These are phyloP conservation scores for Galerina sulciceps DNA, from an alignment of 768 basidiomycete species.

Conservation along the genomic window DNA sequence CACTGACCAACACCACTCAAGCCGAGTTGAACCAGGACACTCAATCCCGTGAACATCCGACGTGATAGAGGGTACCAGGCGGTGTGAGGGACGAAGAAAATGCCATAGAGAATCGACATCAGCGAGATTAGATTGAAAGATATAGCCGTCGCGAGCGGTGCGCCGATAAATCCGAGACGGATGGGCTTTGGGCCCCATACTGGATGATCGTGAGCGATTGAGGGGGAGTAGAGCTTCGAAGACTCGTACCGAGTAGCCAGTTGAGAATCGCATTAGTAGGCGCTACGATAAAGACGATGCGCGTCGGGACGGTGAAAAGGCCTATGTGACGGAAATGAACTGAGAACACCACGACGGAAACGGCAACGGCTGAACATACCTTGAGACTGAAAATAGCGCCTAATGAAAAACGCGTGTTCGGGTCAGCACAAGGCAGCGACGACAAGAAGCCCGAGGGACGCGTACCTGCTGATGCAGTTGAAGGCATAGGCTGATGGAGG, in stretches of 20 bases:
- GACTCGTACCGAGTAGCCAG: constrained; percentile 72
- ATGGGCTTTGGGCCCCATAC: constrained; percentile 86
- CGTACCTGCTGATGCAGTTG: constrained; percentile 49
- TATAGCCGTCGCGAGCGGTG: constrained; percentile 87
- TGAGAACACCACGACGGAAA: background rate
- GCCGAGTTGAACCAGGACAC: constrained; percentile 74
- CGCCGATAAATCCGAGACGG: constrained; percentile 88
- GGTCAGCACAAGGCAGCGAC: background rate
- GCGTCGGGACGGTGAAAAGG: constrained; percentile 83
- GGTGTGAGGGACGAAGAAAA: constrained; percentile 62
- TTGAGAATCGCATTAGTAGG: constrained; percentile 87
- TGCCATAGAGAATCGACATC: constrained; percentile 64
- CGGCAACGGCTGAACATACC: constrained; percentile 38
- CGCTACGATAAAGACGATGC: constrained; percentile 80
- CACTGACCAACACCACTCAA: constrained; percentile 74
- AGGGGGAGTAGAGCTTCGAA: background rate
- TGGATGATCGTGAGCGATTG: constrained; percentile 14
- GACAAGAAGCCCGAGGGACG: background rate
- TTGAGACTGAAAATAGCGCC: constrained; percentile 85
- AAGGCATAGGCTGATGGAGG: constrained; percentile 45
- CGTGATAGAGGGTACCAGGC: constrained; percentile 83
- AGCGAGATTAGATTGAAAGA: constrained; percentile 85
- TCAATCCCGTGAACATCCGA: constrained; percentile 68
- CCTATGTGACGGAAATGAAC: constrained; percentile 38
- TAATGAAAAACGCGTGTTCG: constrained; percentile 20